phyloP scores from a whole-genome alignment of 352 stramenopile species.

The Blastocystis sp. region DNA sequence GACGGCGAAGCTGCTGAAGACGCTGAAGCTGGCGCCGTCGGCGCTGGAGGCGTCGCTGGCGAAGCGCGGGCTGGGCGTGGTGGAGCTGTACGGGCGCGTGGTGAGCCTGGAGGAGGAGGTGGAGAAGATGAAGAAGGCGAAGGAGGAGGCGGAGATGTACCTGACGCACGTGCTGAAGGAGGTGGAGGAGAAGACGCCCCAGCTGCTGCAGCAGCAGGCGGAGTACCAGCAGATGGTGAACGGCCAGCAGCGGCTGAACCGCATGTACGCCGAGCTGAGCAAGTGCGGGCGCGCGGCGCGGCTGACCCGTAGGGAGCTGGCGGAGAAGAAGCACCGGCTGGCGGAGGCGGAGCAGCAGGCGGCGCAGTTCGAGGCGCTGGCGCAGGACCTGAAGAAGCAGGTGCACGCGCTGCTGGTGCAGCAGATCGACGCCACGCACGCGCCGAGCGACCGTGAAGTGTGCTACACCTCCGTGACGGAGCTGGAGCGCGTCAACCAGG shows the following conservation, averaged over 20 bases:
- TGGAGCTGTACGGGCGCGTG: conserved; percentile 85
- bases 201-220: conserved; percentile 82
- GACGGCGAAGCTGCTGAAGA: conserved; percentile 20
- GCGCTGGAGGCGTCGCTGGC: conserved; percentile 2
- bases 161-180: conserved; percentile 87
- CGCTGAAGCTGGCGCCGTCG: background rate
- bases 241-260: conserved; percentile 79
- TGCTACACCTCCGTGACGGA: conserved; percentile 83
- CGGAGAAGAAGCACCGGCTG: conserved; percentile 77
- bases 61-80: conserved; percentile 77
- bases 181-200: conserved; percentile 85
- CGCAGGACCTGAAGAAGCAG: conserved; percentile 85
- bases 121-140: conserved; percentile 70
- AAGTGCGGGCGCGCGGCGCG: conserved; percentile 72
- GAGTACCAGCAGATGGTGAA: conserved; percentile 86
- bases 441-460: conserved; percentile 70
- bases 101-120: conserved; percentile 83
- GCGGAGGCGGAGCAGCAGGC: conserved; percentile 76
- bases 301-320: conserved; percentile 69
- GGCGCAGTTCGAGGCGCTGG: conserved; percentile 77
- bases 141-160: conserved; percentile 71
- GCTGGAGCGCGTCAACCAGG: conserved; percentile 86
- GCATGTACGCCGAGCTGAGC: conserved; percentile 77
- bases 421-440: background rate
- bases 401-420: conserved; percentile 76